phyloP scores from a whole-genome alignment of 2,329 filamentous ascomycete genomes.

The Aspergillus terreus region DNA sequence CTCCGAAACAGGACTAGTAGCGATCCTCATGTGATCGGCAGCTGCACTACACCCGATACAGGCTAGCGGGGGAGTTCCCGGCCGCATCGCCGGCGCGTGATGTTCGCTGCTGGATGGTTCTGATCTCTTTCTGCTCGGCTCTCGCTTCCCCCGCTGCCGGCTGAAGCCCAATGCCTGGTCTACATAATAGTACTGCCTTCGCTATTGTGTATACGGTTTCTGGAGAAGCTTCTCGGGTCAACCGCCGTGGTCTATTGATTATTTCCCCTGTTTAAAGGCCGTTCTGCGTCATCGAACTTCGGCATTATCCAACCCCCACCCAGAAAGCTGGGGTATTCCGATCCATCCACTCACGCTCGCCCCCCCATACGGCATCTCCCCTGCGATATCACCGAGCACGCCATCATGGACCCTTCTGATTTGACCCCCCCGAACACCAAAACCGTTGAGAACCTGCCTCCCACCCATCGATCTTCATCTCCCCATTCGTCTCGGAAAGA shows the following conservation, averaged over 20 bases:
- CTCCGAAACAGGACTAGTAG: slow-evolving; percentile 9
- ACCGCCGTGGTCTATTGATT: background rate
- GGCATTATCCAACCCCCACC: background rate
- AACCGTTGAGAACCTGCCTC: slow-evolving; percentile 16
- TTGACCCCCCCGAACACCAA: slow-evolving; percentile 20
- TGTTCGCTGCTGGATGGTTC: background rate
- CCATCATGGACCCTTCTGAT: slow-evolving; percentile 33
- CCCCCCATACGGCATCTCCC: slow-evolving; percentile 2
- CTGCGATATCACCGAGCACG: slow-evolving; percentile 25
- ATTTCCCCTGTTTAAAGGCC: background rate
- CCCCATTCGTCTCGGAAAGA: slow-evolving; percentile 12
- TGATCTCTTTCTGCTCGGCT: background rate
- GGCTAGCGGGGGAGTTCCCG: slow-evolving; percentile 3
- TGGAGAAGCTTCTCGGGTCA: background rate
- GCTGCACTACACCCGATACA: slow-evolving; percentile 1
- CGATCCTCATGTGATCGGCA: slow-evolving; percentile 9
- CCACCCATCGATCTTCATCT: slow-evolving; percentile 21
- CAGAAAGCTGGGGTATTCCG: background rate
- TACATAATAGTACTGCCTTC: background rate
- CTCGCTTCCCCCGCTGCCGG: background rate
- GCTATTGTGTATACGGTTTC: background rate
- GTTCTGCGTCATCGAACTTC: background rate
- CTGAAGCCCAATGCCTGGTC: background rate
- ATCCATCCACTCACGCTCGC: background rate
- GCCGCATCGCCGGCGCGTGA: background rate